phyloP scores from a whole-genome alignment of 768 basidiomycete species.

The Suillus decipiens region DNA sequence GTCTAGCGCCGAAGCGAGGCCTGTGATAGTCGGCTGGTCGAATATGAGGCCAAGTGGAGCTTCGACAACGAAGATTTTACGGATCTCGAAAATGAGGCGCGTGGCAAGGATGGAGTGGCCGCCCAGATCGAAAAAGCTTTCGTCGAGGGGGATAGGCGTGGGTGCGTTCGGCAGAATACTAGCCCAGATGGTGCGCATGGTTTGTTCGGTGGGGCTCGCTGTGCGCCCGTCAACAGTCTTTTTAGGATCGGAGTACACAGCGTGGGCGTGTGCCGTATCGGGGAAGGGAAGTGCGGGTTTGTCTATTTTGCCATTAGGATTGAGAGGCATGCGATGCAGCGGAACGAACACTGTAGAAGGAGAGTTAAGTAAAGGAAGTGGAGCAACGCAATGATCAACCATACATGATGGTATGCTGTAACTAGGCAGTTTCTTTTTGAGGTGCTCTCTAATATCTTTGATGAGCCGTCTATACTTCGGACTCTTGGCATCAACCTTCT shows the following conservation, averaged over 20 bases:
- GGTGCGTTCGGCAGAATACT: constrained; percentile 78
- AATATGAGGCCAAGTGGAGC: constrained; percentile 93
- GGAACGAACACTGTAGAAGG: constrained; percentile 81
- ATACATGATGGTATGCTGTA: constrained; percentile 90
- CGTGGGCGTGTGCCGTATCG: constrained; percentile 74
- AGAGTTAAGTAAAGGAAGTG: constrained; percentile 4
- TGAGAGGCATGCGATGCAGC: constrained; percentile 92
- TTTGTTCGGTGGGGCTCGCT: constrained; percentile 72
- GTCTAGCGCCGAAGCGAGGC: constrained; percentile 78
- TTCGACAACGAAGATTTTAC: constrained; percentile 87
- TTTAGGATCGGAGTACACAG: constrained; percentile 44
- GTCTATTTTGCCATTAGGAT: constrained; percentile 99
- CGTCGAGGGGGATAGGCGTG: constrained; percentile 78
- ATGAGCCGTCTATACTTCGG: constrained; percentile 84
- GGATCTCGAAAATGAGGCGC: constrained; percentile 93
- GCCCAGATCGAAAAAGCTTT: constrained; percentile 97
- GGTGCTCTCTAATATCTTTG: constrained; percentile 90
- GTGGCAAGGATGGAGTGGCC: constrained; percentile 99
- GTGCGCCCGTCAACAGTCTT: constrained; percentile 32
- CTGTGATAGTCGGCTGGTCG: constrained; percentile 81
- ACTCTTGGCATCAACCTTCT: constrained; percentile 65
- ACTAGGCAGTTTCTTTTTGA: constrained; percentile 94
- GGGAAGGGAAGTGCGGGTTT: constrained; percentile 98
- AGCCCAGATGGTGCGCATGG: constrained; percentile 84
- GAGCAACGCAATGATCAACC: constrained; percentile 32